Conservation (phyloP, 768 basidiomycete species). For the Pleurotus eryngii region DNA sequence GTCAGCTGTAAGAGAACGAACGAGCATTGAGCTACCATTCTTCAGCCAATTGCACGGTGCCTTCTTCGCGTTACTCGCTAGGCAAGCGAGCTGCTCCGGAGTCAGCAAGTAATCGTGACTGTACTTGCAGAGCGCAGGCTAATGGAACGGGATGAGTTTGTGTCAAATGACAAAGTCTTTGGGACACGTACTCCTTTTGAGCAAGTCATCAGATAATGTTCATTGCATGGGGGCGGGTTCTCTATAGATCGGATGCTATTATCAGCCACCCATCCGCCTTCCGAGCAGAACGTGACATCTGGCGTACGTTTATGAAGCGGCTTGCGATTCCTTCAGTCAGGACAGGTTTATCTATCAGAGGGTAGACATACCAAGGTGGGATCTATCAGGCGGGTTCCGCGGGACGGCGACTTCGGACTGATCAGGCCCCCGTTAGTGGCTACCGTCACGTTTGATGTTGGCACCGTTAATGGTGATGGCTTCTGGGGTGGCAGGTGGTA, state of each 20-base stretch:
- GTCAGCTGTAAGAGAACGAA: background rate
- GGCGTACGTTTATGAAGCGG: conserved; percentile 75
- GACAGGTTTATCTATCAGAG: conserved; percentile 7
- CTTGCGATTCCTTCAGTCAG: conserved; percentile 29
- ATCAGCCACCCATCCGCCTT: too few species aligned
- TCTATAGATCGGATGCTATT: conserved; percentile 37
- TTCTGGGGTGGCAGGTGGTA: conserved; percentile 32
- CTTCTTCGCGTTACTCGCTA: conserved; percentile 78
- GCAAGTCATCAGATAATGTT: conserved; percentile 79
- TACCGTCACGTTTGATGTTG: conserved; percentile 36
- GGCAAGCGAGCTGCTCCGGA: conserved; percentile 64
- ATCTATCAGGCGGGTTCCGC: conserved; percentile 47
- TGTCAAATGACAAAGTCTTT: background rate
- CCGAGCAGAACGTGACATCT: background rate
- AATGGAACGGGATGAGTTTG: conserved; percentile 6
- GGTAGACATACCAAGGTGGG: conserved; percentile 52
- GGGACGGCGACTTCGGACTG: conserved; percentile 61
- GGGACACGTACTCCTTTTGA: conserved; percentile 61
- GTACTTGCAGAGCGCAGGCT: conserved; percentile 73
- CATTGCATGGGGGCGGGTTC: conserved; percentile 82
- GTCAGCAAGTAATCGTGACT: conserved; percentile 78
- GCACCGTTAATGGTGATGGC: conserved; percentile 45
- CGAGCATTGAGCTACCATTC: conserved; percentile 45
- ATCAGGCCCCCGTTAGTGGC: conserved; percentile 59
- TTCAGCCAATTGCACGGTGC: conserved; percentile 85